Percentiles rank a stretch among this genome's conserved stretches.
Evolutionary conservation across 2,329 filamentous ascomycete genomes (phyloP).

Genomic region (Ceratocystis albifundus): DNA sequence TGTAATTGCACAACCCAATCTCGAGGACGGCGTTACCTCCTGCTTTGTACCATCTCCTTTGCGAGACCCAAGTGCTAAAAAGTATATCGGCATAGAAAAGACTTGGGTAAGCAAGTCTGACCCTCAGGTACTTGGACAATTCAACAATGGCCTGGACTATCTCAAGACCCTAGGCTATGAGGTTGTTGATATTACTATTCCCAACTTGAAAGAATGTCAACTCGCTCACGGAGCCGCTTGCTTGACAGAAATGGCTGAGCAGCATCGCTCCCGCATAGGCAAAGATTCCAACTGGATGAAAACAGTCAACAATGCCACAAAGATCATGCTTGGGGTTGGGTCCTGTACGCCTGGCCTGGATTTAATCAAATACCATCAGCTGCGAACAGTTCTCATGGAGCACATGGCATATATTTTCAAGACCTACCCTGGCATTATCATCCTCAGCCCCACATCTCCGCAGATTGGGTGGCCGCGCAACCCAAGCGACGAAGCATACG

Average conservation of each 20-base stretch:
- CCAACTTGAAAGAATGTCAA: constrained; percentile 58
- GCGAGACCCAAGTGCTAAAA: constrained; percentile 35
- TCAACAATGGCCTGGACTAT: constrained; percentile 50
- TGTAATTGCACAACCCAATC: constrained; percentile 62
- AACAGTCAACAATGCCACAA: constrained; percentile 54
- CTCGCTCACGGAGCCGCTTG: constrained; percentile 68
- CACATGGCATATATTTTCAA: constrained; percentile 63
- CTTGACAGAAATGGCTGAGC: constrained; percentile 54
- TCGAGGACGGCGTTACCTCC: constrained; percentile 46
- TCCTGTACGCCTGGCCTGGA: constrained; percentile 55
- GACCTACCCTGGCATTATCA: constrained; percentile 60
- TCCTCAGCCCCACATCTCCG: constrained; percentile 68
- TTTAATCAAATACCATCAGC: constrained; percentile 57
- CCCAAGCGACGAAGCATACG: constrained; percentile 51
- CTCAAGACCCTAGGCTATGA: constrained; percentile 41
- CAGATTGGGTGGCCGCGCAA: constrained; percentile 60
- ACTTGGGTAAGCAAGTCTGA: constrained; percentile 43
- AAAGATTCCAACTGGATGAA: constrained; percentile 41
- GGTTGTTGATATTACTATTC: constrained; percentile 51
- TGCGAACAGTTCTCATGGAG: constrained; percentile 66
- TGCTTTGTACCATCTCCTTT: constrained; percentile 50
- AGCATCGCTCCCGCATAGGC: constrained; percentile 34
- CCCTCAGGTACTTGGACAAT: constrained; percentile 48
- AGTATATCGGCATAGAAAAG: constrained; percentile 60
- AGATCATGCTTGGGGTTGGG: constrained; percentile 55